Evolutionary conservation across 306 rosid genomes (phyloP).

Genomic region (Fragaria vesca): DNA sequence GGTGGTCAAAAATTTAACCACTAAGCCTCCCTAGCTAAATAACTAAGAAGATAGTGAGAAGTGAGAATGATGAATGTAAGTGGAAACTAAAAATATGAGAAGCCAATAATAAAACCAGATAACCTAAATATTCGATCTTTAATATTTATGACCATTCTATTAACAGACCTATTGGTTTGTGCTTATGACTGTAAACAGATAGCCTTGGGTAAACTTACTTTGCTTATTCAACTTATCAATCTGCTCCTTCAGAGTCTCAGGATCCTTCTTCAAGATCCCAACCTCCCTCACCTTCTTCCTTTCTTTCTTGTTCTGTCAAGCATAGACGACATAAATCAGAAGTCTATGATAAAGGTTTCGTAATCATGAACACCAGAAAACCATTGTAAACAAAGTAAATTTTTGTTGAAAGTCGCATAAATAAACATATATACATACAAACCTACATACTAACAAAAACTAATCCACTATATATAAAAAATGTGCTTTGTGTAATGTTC

Average conservation of each 20-base stretch:
- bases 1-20: not conserved
- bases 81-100: not conserved
- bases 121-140: not conserved
- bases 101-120: not conserved
- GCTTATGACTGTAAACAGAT: not conserved
- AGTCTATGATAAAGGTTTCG: not conserved
- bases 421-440: too few relatives aligned
- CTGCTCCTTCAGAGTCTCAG: constrained; percentile 77
- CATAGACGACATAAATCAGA: constrained; percentile 23
- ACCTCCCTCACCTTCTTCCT: constrained; percentile 99
- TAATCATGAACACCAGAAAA: constrained; percentile 2
- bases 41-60: not conserved
- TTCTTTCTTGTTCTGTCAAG: constrained; percentile 82
- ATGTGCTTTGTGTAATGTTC: not conserved
- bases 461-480: not conserved
- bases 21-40: not conserved
- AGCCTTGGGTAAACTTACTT: constrained; percentile 57
- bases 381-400: not conserved
- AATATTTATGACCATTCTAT: not conserved
- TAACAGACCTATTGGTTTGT: not conserved
- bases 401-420: not conserved
- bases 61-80: not conserved
- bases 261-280: constrained; percentile 98
- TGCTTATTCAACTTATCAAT: constrained; percentile 89
- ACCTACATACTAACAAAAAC: not conserved